Base-by-base conservation (phyloP, 108 stramenopile genomes). In the Conticribra guillardii region DNA sequence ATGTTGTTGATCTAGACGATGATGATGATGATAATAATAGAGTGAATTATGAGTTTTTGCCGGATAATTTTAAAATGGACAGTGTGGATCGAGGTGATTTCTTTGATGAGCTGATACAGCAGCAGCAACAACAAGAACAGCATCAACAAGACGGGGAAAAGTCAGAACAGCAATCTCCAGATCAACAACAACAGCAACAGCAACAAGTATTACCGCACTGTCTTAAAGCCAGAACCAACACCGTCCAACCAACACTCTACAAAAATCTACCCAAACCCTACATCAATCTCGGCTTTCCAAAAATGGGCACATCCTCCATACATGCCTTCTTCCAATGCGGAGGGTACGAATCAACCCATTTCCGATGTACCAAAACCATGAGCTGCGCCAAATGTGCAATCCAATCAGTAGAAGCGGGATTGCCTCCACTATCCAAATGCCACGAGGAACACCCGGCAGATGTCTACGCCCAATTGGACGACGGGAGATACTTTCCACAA, bases 371-470 rank as follows among this genome's bases (percentile, higher is more conserved):
- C 2, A 32, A 22, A 23, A n/a, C 29, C 9, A 33, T 17, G 4
- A 45, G 45, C 2, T 73, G 72, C 44, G 63, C 72, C 0, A 31
- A 65, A 41, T 73, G 72, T 57, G 23, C 63, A 9, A 1, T 4
- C 19, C 26, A 44, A 0, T 61, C 60, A 8, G 31, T 52, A 7
- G 2, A 15, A 28, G 28, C 11, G n/a, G 63, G 63, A 7, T 24
- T 32, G 3, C 14, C 50, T 3, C 63, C 69, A 30, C 3, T 71
- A 5, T 15, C 14, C 0, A 27, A 27, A 49, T 47, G 54, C 26
- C 15, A 28, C 24, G 54, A 28, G 15, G 22, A 28, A 15, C 3
- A 29, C 21, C 26, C 54, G 18, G 0, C 26, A 30, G 24, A 16
- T 3, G 24, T 16, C 5, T 3, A 2, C 30, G 34, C 59, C 24